Base-by-base conservation (phyloP, 2,329 filamentous ascomycete genomes). In the Fusarium solani-melongenae region DNA sequence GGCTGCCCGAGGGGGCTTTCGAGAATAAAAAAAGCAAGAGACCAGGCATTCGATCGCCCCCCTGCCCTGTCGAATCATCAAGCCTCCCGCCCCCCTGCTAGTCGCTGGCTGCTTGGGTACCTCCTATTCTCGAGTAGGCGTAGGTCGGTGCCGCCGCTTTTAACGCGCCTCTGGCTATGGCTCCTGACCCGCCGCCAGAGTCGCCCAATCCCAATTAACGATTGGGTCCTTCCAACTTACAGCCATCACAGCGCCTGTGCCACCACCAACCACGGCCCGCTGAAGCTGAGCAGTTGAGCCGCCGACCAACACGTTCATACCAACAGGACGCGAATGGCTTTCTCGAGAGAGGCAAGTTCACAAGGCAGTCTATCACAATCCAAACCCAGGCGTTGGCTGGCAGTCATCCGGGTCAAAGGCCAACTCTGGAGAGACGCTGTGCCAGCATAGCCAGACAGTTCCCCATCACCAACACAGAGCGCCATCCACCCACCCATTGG, bases 1-100 rank as follows among this genome's bases (percentile, higher is more conserved):
- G 44, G 44, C 44, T 17, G 24, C 15, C 11, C 74, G 67, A 75
- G 75, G 74, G 73, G 67, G 69, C 53, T 62, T 74, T 72, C 70
- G 68, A 77, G 74, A 77, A 77, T 71, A 70, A 70, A 75, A 77
- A 78, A 77, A 76, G 73, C 64, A 78, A 66, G 64, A 66, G 57
- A 67, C 68, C 64, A 59, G 66, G 61, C 51, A 62, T 58, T 41
- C 63, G 27, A 46, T 24, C 34, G 62, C 63, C 46, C 70, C 70
- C 72, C 39, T 70, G 67, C 51, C 41, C 61, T 22, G 31, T 69
- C 74, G 64, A 68, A 76, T 76, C 74, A 66, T 51, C 33, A 64
- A 66, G 53, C 66, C 69, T 73, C 67, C 71, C 61, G 63, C 56
- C 33, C 60, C 68, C 63, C 70, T 76, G 72, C 59, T 24, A 59